Evolutionary conservation across 2,329 filamentous ascomycete species (phyloP), one percentile per base, ranked within the genome.

Genomic region (Xylariales sp.): DNA sequence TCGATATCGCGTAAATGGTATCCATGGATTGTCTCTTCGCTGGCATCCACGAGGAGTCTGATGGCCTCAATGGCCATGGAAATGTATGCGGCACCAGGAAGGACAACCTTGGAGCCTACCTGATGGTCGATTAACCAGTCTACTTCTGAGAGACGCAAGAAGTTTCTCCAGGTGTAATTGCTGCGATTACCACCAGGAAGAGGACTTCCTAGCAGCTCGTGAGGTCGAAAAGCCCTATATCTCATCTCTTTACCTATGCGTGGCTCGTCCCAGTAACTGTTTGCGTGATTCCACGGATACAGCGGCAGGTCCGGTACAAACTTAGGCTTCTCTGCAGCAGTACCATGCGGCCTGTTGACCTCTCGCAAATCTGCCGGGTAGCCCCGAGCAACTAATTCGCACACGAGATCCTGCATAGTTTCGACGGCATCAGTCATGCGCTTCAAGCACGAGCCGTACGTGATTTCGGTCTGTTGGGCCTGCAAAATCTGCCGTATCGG

Each of bases 111-210:
- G 44, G 59, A 65, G 29, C 70, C 60, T 40, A 75, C 69, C 29
- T 59, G 50, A 49, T 76, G 73, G 45, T 75, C 70, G 29, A 66
- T 56, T 7, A 71, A 60, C 51, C 75, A 76, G 3, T 62, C 61
- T 2, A 63, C 31, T 33, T 65, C 57, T 8, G 46, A 47, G 7
- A 56, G 46, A 13, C 55, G 55, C 17, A 64, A 42, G n/a, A 61
- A 50, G 31, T 63, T 58, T 2, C 60, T 52, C 59, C 60, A 65
- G 4, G 49, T 50, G 1, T 60, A 60, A 23, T 57, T 51, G 6
- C 39, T 43, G 14, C 56, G 49, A 28, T 53, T 52, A 13, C 51
- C 51, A 2, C 55, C 57, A 0, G 54, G 44, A 1, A 55, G 52
- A 3, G 49, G 46, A 1, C 53, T 50, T 3, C 66, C 67, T 5